Conservation (phyloP, 305 asterid genomes). For the Fraxinus latifolia region DNA sequence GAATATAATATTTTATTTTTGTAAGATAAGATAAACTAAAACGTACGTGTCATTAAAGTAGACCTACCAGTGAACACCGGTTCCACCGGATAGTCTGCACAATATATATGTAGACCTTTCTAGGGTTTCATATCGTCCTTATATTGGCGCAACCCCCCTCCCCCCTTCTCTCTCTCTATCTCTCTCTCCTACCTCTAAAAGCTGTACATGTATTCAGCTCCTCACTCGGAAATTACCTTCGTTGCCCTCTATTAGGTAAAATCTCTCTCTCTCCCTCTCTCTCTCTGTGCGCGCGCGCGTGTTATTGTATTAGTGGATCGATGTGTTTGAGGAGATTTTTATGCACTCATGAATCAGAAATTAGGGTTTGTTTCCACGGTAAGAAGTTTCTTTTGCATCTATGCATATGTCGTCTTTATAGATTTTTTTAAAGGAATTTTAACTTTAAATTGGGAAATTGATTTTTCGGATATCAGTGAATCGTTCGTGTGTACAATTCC, state of each 20-base stretch:
- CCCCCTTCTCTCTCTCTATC: neutral
- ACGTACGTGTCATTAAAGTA: neutral
- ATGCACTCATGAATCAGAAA: neutral
- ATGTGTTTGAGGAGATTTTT: neutral
- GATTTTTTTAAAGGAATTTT: neutral
- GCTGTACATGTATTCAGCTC: neutral
- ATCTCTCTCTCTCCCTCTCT: no score
- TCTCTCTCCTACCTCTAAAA: no score
- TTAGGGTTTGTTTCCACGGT: neutral
- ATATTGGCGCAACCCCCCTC: neutral
- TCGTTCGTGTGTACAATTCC: neutral
- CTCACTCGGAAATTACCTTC: neutral
- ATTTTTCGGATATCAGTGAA: neutral
- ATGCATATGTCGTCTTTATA: neutral
- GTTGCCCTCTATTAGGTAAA: neutral
- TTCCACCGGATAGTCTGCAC: neutral
- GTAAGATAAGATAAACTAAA: neutral
- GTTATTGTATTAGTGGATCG: neutral
- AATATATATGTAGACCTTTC: slow-evolving; percentile 7
- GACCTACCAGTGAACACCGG: neutral
- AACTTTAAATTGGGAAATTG: neutral
- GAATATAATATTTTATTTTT: neutral
- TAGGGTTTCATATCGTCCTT: slow-evolving; percentile 19
- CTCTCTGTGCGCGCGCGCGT: neutral
- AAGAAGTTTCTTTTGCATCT: neutral